Base-by-base conservation (phyloP, 306 rosid species). In the Prunus davidiana region DNA sequence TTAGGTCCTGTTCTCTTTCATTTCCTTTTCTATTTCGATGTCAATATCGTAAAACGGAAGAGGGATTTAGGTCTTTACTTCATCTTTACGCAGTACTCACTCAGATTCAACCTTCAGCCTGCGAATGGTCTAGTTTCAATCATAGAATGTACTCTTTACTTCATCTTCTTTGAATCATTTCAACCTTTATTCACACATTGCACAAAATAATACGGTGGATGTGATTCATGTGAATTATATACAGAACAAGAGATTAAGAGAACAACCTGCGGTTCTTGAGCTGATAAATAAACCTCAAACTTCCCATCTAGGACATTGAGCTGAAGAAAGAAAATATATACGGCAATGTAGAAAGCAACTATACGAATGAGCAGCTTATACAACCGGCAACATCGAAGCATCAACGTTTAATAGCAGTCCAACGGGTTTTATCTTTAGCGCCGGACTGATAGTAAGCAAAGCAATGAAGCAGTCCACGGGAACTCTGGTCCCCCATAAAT, bases 401-500 rank as follows among this genome's bases (percentile, higher is more conserved):
- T 62, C 89, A 55, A 71, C 74, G 22, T 73, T 38, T 18, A 73
- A 52, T 13, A 71, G 65, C 72, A 81, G 58, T 45, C 82, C 81
- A 82, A 84, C 52, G 4, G 88, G 49, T 80, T 92, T 90, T 11
- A 95, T 90, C 81, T 79, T 83, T 80, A 95, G 97, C 38, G 82
- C 77, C 47, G 97, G 96, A 61, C 89, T 88, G 69, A 80, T 61
- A 0, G 89, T 60, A 25, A 86, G 85, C 77, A 95, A 79, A 76
- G 83, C 89, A 68, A 76, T 73, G 80, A 90, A 81, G 80, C 88
- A 85, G 25, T 89, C 91, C 47, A 78, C 83, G 38, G 96, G 93
- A 84, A 95, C 81, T 86, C 97, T 82, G 52, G 93, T 89, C n/a
- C 97, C 99, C 97, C 97, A 92, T 2, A 89, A 85, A 63, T 92